A percentile compares a stretch with the other conserved stretches of the same genome.
These are phyloP conservation scores for Aleurites moluccanus DNA, from an alignment of 441 rosid genomes.

Conservation along the genomic window DNA sequence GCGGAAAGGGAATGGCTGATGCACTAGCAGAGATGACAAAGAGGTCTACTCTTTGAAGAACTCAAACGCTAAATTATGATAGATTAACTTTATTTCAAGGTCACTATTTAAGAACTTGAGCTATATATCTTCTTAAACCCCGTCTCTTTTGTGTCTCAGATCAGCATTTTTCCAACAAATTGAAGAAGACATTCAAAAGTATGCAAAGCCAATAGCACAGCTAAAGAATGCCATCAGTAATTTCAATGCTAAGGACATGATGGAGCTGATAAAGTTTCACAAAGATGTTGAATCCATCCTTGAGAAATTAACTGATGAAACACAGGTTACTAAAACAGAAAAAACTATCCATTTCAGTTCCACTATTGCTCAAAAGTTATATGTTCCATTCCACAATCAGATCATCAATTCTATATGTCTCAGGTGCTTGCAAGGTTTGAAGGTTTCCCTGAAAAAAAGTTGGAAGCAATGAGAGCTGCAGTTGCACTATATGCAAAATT, in stretches of 20 bases:
- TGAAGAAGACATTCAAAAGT: conserved; percentile 68
- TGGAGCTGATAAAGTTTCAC: conserved; percentile 62
- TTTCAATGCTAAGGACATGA: conserved; percentile 79
- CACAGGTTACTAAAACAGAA: conserved; percentile 33
- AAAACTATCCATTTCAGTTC: background rate
- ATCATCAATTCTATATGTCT: background rate
- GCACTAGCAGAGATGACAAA: conserved; percentile 93
- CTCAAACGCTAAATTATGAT: background rate
- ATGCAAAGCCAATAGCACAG: conserved; percentile 56
- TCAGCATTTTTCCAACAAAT: conserved; percentile 84
- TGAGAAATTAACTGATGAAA: conserved; percentile 79
- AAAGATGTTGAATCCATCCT: conserved; percentile 66
- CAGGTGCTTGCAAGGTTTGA: conserved; percentile 84
- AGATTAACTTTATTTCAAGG: background rate
- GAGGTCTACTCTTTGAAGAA: conserved; percentile 38
- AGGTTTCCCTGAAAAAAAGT: conserved; percentile 77
- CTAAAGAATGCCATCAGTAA: conserved; percentile 50
- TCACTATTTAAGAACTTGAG: background rate
- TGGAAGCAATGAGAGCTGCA: conserved; percentile 74
- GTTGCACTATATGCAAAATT: conserved; percentile 63
- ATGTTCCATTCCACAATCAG: conserved; percentile 5
- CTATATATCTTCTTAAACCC: background rate
- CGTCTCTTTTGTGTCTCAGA: conserved; percentile 37
- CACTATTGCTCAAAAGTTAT: background rate
- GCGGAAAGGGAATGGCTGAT: conserved; percentile 95